Percentiles rank a stretch among this genome's conserved stretches.
These are phyloP conservation scores for Xylaria longipes DNA, from an alignment of 495 filamentous ascomycete genomes.

Conservation along the genomic window DNA sequence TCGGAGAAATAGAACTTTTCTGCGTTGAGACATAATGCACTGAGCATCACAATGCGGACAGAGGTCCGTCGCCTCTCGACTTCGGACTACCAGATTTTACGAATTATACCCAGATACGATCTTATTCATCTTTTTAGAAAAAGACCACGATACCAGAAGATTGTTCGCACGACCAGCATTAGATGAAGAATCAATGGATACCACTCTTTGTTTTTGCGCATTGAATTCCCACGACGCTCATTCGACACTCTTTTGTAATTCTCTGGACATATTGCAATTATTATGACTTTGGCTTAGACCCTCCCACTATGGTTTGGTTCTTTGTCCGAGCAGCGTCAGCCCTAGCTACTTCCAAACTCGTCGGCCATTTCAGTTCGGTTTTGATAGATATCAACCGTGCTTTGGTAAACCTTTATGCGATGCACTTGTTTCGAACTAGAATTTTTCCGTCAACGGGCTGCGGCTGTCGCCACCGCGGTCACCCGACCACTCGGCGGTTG, in stretches of 20 bases:
- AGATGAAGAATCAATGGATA: constrained; percentile 24
- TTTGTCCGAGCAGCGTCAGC: background rate
- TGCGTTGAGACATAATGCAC: constrained; percentile 50
- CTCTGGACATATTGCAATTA: constrained; percentile 28
- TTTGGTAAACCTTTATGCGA: constrained; percentile 12
- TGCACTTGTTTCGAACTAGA: constrained; percentile 14
- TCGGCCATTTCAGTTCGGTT: constrained; percentile 8
- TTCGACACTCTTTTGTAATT: constrained; percentile 23
- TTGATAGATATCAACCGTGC: constrained; percentile 11
- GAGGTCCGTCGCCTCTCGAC: background rate
- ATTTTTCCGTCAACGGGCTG: background rate
- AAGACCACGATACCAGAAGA: constrained; percentile 20
- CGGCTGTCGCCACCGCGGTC: background rate
- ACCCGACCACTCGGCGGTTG: background rate
- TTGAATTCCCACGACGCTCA: constrained; percentile 3
- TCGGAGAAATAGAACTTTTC: constrained; percentile 86
- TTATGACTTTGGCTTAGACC: constrained; percentile 18
- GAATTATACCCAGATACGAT: constrained; percentile 25
- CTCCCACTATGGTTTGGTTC: constrained; percentile 12
- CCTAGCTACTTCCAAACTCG: background rate
- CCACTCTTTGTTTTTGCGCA: constrained; percentile 18
- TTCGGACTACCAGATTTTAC: background rate
- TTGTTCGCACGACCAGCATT: constrained; percentile 11
- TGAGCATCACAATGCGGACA: background rate
- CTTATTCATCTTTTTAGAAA: constrained; percentile 17